Evolutionary conservation across 2,329 filamentous ascomycete genomes (phyloP).

Genomic region (Aureobasidium lini): DNA sequence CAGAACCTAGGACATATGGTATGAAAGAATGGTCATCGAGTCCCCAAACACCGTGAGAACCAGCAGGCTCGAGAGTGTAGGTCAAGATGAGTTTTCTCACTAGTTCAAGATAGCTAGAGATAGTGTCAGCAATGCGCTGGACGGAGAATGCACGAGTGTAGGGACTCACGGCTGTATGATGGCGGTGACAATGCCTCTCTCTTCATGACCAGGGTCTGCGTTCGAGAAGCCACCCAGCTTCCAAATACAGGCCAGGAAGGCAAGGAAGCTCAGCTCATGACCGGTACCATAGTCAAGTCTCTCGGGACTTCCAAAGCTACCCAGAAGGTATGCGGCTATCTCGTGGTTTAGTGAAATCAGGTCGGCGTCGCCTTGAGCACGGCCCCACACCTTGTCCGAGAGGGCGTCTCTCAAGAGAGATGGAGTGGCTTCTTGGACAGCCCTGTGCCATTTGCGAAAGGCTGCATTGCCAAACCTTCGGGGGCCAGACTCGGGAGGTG

Average conservation of each 20-base stretch:
- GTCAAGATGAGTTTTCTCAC: conserved; percentile 76
- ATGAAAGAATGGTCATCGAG: conserved; percentile 95
- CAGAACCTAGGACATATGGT: conserved; percentile 91
- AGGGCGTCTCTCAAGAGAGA: conserved; percentile 52
- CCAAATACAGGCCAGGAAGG: conserved; percentile 85
- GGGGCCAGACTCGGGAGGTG: conserved; percentile 77
- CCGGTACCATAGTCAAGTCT: conserved; percentile 93
- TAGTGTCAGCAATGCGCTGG: background rate
- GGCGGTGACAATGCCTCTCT: conserved; percentile 73
- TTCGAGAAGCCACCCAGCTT: conserved; percentile 72
- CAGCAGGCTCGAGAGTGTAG: conserved; percentile 90
- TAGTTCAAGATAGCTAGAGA: conserved; percentile 65
- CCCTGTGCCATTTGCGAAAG: conserved; percentile 74
- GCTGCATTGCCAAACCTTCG: conserved; percentile 87
- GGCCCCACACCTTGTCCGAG: conserved; percentile 39
- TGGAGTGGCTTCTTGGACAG: conserved; percentile 55
- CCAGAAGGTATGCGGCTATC: conserved; percentile 70
- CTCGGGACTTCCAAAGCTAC: conserved; percentile 80
- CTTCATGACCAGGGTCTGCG: conserved; percentile 49
- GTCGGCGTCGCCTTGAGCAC: conserved; percentile 20
- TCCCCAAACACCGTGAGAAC: conserved; percentile 96
- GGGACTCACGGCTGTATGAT: conserved; percentile 70
- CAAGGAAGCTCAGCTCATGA: conserved; percentile 89
- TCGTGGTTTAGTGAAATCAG: conserved; percentile 49
- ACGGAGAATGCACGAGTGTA: background rate